These are phyloP conservation scores for Pelargonium cotyledonis DNA, from an alignment of 441 rosid species.

Conservation along the genomic window DNA sequence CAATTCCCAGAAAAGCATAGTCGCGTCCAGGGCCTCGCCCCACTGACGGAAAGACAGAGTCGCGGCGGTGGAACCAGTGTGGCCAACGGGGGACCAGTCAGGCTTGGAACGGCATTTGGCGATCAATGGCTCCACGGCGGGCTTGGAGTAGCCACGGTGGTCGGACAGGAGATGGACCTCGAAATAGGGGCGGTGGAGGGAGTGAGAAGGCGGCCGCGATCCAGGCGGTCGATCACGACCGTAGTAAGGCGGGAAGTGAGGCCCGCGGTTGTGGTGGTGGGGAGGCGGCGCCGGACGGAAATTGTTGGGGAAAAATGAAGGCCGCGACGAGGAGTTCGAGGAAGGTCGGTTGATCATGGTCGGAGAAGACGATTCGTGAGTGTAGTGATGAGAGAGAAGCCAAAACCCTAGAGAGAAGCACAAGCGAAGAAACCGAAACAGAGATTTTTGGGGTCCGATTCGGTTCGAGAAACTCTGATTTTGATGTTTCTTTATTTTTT, in stretches of 20 bases:
- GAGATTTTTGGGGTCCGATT: not conserved
- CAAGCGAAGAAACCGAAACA: not conserved
- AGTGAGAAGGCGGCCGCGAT: too few relatives aligned
- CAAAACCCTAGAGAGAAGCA: not conserved
- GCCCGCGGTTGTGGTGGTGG: not conserved
- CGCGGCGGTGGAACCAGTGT: constrained; percentile 24
- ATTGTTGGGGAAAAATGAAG: not conserved
- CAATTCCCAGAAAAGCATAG: constrained; percentile 38
- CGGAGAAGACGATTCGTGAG: not conserved
- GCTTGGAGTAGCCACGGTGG: too few relatives aligned
- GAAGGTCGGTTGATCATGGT: not conserved
- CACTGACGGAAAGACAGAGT: constrained; percentile 39
- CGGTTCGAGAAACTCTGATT: not conserved
- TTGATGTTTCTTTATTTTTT: too few relatives aligned
- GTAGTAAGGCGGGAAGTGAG: not conserved
- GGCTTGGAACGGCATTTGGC: constrained; percentile 21
- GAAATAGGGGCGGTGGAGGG: too few relatives aligned
- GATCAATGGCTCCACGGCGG: constrained; percentile 1
- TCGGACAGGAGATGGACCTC: too few relatives aligned
- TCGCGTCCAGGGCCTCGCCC: constrained; percentile 42
- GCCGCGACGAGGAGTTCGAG: not conserved
- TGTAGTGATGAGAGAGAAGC: too few relatives aligned
- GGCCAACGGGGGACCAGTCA: not conserved
- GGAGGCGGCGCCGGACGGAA: not conserved
- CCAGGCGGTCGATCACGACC: not conserved